Percentiles rank a stretch among this genome's conserved stretches.
These are phyloP conservation scores for Colletotrichum theobromicola DNA, from an alignment of 2,329 filamentous ascomycete genomes.

Conservation along the genomic window DNA sequence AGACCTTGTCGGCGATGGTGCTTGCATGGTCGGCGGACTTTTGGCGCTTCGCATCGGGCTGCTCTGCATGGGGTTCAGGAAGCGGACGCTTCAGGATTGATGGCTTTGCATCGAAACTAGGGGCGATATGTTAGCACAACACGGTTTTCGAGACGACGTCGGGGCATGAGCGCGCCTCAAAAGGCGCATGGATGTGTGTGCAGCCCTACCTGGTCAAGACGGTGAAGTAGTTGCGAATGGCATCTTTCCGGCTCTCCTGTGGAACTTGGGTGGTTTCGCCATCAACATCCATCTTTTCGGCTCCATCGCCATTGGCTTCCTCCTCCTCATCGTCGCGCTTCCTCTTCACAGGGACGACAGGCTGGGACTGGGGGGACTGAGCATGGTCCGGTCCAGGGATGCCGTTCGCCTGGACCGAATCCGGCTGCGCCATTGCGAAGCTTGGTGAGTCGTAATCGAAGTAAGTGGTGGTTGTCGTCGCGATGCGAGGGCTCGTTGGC, in stretches of 20 bases:
- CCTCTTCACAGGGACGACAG: conserved; percentile 53
- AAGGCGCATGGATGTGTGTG: conserved; percentile 3
- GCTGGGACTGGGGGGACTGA: conserved; percentile 33
- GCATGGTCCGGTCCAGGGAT: conserved; percentile 38
- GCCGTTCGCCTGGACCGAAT: conserved; percentile 46
- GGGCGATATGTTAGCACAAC: conserved; percentile 32
- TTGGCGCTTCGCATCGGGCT: conserved; percentile 65
- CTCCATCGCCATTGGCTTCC: conserved; percentile 30
- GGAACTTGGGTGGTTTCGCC: conserved; percentile 22
- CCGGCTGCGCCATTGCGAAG: conserved; percentile 46
- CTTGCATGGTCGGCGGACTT: conserved; percentile 54
- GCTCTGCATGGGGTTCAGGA: conserved; percentile 46
- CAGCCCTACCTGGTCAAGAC: conserved; percentile 42
- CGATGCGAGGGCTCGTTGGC: conserved; percentile 1
- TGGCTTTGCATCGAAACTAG: conserved; percentile 59
- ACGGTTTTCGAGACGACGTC: background rate
- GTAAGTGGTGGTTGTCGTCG: background rate
- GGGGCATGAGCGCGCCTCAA: background rate
- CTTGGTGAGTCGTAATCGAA: background rate
- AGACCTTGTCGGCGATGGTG: conserved; percentile 58
- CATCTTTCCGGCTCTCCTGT: conserved; percentile 34
- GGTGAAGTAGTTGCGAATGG: conserved; percentile 43
- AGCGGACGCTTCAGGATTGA: conserved; percentile 62
- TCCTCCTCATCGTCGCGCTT: conserved; percentile 61
- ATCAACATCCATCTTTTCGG: conserved; percentile 30